phyloP scores from a whole-genome alignment of 345 rosid species.

The Odontarrhena argentea region DNA sequence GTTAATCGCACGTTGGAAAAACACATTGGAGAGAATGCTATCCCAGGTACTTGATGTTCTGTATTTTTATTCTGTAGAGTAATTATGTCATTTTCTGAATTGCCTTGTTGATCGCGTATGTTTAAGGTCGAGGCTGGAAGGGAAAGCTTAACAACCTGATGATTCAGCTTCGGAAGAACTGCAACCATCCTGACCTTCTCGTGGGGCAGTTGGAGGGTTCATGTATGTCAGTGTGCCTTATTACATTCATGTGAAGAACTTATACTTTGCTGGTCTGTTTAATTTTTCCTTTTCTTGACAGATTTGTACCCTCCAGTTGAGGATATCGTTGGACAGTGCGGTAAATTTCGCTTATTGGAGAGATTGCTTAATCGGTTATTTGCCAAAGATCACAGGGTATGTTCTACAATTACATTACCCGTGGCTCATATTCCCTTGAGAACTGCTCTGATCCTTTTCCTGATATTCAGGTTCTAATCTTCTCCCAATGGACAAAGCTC shows the following conservation, averaged over 20 bases:
- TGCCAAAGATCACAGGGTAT: constrained; percentile 78
- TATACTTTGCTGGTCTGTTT: constrained; percentile 7
- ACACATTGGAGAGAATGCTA: constrained; percentile 51
- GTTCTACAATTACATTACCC: constrained; percentile 26
- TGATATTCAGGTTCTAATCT: constrained; percentile 71
- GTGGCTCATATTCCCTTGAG: constrained; percentile 22
- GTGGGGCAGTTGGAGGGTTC: constrained; percentile 69
- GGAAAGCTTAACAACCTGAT: constrained; percentile 77
- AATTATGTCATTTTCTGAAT: constrained; percentile 15
- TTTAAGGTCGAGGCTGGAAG: constrained; percentile 58
- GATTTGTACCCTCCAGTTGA: constrained; percentile 80
- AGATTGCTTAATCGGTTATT: constrained; percentile 62
- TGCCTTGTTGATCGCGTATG: neutral
- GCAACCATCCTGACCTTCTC: constrained; percentile 97
- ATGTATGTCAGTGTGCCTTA: constrained; percentile 48
- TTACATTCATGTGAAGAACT: constrained; percentile 2
- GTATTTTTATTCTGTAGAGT: constrained; percentile 13
- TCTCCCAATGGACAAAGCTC: constrained; percentile 89
- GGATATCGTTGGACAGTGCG: constrained; percentile 84
- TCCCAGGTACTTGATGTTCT: constrained; percentile 47
- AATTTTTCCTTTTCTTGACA: constrained; percentile 38
- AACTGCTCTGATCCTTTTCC: constrained; percentile 28
- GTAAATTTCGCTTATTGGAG: constrained; percentile 84
- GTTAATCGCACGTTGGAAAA: constrained; percentile 69
- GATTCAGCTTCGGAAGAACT: constrained; percentile 90